Base-by-base conservation (phyloP, 2,329 filamentous ascomycete genomes). In the Diaporthe longicolla region DNA sequence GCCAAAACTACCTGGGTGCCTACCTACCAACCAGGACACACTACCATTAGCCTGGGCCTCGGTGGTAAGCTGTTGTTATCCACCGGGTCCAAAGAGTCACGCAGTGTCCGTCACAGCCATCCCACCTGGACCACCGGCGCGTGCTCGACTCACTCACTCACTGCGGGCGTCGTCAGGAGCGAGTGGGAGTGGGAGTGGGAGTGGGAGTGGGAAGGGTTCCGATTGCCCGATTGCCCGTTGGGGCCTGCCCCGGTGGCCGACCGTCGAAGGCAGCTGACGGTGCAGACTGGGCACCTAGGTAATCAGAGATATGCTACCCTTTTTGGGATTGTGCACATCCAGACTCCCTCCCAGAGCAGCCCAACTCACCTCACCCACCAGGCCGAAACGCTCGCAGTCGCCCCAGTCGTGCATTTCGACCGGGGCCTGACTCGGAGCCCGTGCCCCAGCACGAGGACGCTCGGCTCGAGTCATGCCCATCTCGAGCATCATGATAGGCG, bases 401-500 rank as follows among this genome's bases (percentile, higher is more conserved):
- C 11, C 29, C 17, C 40, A 35, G 32, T 58, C 32, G 55, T 40
- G 55, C 55, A 10, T 19, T 19, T 17, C 59, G 40, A 11, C 24
- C 45, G 29, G 32, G 48, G 32, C 48, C 48, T 68, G 63, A 68
- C 63, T 68, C 63, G 32, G 24, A 68, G 48, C 48, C 48, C 37
- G 63, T 68, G 63, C 29, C 63, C 26, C n/a, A 48, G 63, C 58
- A 45, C 37, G 58, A 63, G 37, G 45, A 63, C 37, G 45, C 63
- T 37, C 32, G 32, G 45, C 32, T 54, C 63, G 63, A 68, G 63
- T 68, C 63, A 66, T 66, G 63, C 48, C 45, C 63, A 45, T 19
- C 29, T 52, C 45, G 58, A 11, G 21, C 21, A 66, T 66, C 63
- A 40, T 68, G 48, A 68, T 68, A 68, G 63, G 63, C 63, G 63